These are phyloP conservation scores for Anethum foeniculum DNA, from an alignment of 140 eudicot genomes.

Conservation along the genomic window DNA sequence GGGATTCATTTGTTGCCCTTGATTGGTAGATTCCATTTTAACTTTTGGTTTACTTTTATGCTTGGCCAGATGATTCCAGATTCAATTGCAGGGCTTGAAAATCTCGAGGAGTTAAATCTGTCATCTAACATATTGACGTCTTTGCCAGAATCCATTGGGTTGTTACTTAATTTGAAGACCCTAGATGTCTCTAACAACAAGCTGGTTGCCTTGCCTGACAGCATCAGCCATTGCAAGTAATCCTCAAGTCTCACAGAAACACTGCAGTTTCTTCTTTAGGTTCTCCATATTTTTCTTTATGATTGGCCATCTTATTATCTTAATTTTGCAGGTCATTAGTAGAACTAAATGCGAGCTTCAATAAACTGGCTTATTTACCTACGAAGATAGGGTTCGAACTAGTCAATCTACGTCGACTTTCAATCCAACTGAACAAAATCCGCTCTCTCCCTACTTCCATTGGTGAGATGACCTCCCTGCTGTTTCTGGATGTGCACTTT, in stretches of 20 bases:
- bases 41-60: slow-evolving; percentile 15
- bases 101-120: slow-evolving; percentile 73
- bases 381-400: slow-evolving; percentile 74
- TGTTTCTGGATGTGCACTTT: slow-evolving; percentile 65
- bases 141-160: slow-evolving; percentile 85
- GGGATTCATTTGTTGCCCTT: background rate
- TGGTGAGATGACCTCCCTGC: slow-evolving; percentile 73
- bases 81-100: slow-evolving; percentile 84
- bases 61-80: slow-evolving; percentile 73
- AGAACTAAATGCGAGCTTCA: slow-evolving; percentile 84
- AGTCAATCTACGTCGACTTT: slow-evolving; percentile 53
- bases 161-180: slow-evolving; percentile 55
- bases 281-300: background rate
- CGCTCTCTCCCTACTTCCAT: slow-evolving; percentile 87
- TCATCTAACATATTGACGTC: slow-evolving; percentile 55
- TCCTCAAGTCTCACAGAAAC: background rate
- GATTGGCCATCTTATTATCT: background rate
- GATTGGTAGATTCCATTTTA: background rate
- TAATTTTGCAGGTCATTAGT: slow-evolving; percentile 49
- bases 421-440: slow-evolving; percentile 64
- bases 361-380: slow-evolving; percentile 70
- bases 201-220: slow-evolving; percentile 73
- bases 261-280: background rate
- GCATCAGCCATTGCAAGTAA: slow-evolving; percentile 90
- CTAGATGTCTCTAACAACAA: slow-evolving; percentile 86